These are phyloP conservation scores for Wallacemonas collosoma DNA, from an alignment of 208 protist genomes.

Conservation along the genomic window DNA sequence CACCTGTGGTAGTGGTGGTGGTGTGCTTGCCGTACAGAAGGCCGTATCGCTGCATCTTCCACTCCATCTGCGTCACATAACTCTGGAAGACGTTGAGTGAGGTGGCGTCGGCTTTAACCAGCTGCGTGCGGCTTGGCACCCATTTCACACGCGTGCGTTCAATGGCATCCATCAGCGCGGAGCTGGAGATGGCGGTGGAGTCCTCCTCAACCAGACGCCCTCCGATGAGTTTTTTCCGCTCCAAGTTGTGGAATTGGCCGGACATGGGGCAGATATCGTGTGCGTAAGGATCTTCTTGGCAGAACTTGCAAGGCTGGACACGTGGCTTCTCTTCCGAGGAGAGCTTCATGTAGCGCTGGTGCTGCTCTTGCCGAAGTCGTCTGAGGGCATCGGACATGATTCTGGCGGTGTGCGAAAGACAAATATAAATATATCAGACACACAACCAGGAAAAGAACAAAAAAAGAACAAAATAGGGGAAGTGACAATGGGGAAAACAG, in stretches of 20 bases:
- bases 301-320: constrained; percentile 56
- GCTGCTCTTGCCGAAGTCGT: constrained; percentile 37
- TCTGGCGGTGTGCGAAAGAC: background rate
- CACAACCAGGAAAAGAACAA: background rate
- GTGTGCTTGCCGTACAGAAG: constrained; percentile 69
- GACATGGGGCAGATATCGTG: constrained; percentile 66
- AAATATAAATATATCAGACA: too few species aligned
- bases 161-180: constrained; percentile 75
- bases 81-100: constrained; percentile 88
- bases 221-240: constrained; percentile 63
- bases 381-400: constrained; percentile 24
- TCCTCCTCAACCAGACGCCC: constrained; percentile 49
- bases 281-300: constrained; percentile 55
- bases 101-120: constrained; percentile 71
- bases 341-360: constrained; percentile 31
- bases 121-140: constrained; percentile 66
- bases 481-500: too few species aligned
- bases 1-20: constrained; percentile 12
- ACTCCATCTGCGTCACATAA: constrained; percentile 71
- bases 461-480: background rate
- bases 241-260: constrained; percentile 71
- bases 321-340: constrained; percentile 34
- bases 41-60: constrained; percentile 83
- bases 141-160: constrained; percentile 76
- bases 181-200: constrained; percentile 52